Conservation (phyloP, 352 stramenopile species). For the Phytophthora rubi region DNA sequence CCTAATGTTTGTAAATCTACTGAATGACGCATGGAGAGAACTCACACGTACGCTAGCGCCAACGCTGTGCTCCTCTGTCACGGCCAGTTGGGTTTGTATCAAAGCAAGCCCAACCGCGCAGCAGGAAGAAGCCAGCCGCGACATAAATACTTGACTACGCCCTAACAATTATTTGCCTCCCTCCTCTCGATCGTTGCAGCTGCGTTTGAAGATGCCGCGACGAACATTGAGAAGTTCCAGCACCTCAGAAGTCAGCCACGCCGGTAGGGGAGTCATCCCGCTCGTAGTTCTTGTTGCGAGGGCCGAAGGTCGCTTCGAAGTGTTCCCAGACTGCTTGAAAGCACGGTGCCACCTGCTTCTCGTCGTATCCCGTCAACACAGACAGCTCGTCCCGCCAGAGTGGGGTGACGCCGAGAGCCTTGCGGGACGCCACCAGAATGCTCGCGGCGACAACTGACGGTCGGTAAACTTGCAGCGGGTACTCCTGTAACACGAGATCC, state of each 20-base stretch:
- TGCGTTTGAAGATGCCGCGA: constrained; percentile 21
- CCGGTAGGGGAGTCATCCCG: constrained; percentile 77
- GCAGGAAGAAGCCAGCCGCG: constrained; percentile 25
- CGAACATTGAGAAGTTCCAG: constrained; percentile 9
- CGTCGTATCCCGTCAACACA: constrained; percentile 80
- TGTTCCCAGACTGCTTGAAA: constrained; percentile 87
- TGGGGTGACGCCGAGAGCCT: constrained; percentile 78
- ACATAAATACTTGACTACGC: constrained; percentile 61
- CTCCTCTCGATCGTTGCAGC: constrained; percentile 9
- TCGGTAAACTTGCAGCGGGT: constrained; percentile 83
- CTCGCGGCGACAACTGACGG: constrained; percentile 80
- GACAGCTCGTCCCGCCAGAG: constrained; percentile 86
- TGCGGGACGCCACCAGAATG: constrained; percentile 78
- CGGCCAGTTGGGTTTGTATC: constrained; percentile 12
- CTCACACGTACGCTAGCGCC: constrained; percentile 40
- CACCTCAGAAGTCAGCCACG: constrained; percentile 62
- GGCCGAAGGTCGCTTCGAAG: constrained; percentile 77
- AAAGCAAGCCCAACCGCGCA: constrained; percentile 27
- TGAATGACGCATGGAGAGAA: constrained; percentile 32
- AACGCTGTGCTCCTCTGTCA: constrained; percentile 12
- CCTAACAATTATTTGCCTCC: constrained; percentile 46
- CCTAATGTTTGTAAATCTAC: constrained; percentile 32
- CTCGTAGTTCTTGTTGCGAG: constrained; percentile 67
- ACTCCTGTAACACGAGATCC: constrained; percentile 87
- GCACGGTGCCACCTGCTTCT: constrained; percentile 81